These are phyloP conservation scores for Cladosporium sp. DNA, from an alignment of 2,329 filamentous ascomycete species.

Conservation along the genomic window DNA sequence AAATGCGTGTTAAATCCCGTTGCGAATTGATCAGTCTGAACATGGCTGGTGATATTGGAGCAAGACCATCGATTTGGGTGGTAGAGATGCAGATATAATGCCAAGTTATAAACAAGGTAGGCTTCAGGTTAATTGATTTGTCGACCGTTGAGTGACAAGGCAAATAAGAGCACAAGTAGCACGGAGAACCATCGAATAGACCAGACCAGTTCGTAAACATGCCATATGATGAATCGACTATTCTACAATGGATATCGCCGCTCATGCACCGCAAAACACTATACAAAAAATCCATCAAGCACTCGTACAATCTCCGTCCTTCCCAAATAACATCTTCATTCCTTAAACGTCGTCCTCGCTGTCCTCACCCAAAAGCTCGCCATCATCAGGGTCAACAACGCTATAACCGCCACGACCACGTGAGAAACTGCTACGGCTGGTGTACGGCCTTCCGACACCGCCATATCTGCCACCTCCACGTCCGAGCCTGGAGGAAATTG, in stretches of 20 bases:
- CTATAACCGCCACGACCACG: conserved; percentile 84
- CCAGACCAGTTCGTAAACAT: background rate
- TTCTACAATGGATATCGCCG: conserved; percentile 2
- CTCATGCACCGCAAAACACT: conserved; percentile 8
- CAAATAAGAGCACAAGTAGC: too few species aligned
- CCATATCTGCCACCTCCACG: conserved; percentile 46
- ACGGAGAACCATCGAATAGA: background rate
- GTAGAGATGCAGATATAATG: background rate
- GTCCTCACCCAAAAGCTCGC: conserved; percentile 88
- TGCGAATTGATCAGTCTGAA: background rate
- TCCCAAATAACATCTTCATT: background rate
- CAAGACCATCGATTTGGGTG: background rate
- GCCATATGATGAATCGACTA: conserved; percentile 1
- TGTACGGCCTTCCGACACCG: conserved; percentile 70
- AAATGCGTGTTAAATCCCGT: background rate
- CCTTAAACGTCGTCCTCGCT: conserved; percentile 76
- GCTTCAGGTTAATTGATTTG: background rate
- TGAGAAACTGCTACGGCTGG: conserved; percentile 85
- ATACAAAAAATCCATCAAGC: background rate
- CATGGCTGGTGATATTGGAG: background rate
- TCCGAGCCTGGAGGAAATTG: conserved; percentile 52
- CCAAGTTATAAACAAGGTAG: background rate
- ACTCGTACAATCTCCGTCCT: background rate
- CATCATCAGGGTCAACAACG: conserved; percentile 88
- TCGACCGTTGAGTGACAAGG: background rate